Base-by-base conservation (phyloP, 225 moss, liverwort and hornwort genomes). In the Anthoceros angustus region DNA sequence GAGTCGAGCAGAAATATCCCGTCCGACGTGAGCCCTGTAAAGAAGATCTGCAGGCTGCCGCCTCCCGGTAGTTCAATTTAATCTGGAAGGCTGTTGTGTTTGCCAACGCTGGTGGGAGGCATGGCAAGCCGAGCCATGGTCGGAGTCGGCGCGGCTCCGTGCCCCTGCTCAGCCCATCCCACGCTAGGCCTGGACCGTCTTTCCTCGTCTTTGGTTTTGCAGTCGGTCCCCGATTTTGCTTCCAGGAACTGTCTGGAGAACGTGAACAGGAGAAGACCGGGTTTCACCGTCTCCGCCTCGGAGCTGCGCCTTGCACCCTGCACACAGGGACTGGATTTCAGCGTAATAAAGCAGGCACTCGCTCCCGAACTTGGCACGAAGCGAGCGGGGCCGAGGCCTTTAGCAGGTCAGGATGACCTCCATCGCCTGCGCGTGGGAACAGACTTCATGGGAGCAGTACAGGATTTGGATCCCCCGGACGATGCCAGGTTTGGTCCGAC, bases 391-490 rank as follows among this genome's bases (percentile, higher is more conserved):
- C 1, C 2, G 32, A 32, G 32, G 32, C 32, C 32, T 1, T 4
- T 1, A 32, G 32, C 32, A 32, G 32, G 32, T 55, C 55, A 18
- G 0, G 55, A 18, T 15, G 55, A 55, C n/a, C 5, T 5, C 8
- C 23, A 18, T 20, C 12, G 55, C 18, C n/a, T 55, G 16, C 55
- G 55, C 6, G 55, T 55, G 1, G 55, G 55, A 55, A 4, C 55
- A 23, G 55, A 55, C n/a, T 7, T 15, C 23, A 18, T 55, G 55
- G 55, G n/a, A 18, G 23, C 55, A 23, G 8, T 55, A 23, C 55
- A 55, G 55, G 55, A 55, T 55, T 15, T 55, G 55, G 55, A 55
- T 55, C 55, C 55, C 23, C 55, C 55, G 7, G 55, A 55, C 23
- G 55, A 55, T 55, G 55, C 55, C 12, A 55, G 55, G 55, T 55